Evolutionary conservation across 2,329 filamentous ascomycete genomes (phyloP).

Genomic region (Sporothrix sp.): DNA sequence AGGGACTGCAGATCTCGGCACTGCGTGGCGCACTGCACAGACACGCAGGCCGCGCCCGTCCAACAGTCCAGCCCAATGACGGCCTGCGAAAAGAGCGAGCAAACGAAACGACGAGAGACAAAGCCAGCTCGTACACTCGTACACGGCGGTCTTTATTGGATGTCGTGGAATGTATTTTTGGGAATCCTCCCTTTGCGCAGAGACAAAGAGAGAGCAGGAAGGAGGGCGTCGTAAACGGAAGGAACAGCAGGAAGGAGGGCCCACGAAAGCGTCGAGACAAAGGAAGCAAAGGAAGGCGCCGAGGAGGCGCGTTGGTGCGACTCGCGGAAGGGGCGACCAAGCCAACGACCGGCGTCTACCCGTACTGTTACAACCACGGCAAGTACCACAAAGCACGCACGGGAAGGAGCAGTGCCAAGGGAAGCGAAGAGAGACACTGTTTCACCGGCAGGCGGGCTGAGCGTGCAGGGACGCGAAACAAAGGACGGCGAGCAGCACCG

Average conservation of each 20-base stretch:
- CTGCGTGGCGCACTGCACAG: slow-evolving; percentile 1
- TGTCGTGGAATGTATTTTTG: not conserved
- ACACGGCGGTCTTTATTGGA: too few species aligned
- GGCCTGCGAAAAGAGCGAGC: not conserved
- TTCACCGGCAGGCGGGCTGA: too few species aligned
- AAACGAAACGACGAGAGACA: not conserved
- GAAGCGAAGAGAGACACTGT: too few species aligned
- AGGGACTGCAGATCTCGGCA: slow-evolving; percentile 5
- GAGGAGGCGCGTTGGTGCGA: not conserved
- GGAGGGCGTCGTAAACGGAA: not conserved
- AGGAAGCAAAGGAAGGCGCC: slow-evolving; percentile 1
- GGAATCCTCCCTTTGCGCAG: not conserved
- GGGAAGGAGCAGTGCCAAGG: not conserved
- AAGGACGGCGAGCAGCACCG: too few species aligned
- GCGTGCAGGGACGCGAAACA: too few species aligned
- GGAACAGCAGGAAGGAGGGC: not conserved
- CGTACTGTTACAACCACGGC: too few species aligned
- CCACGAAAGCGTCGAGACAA: too few species aligned
- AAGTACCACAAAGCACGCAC: not conserved
- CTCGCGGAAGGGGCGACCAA: not conserved
- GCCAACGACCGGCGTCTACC: not conserved
- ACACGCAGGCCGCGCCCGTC: too few species aligned
- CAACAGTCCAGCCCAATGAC: not conserved
- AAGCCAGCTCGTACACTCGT: too few species aligned
- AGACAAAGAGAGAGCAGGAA: not conserved